Conservation (phyloP, 148 eudicot species). For the Rhododendron kiyosumense region DNA sequence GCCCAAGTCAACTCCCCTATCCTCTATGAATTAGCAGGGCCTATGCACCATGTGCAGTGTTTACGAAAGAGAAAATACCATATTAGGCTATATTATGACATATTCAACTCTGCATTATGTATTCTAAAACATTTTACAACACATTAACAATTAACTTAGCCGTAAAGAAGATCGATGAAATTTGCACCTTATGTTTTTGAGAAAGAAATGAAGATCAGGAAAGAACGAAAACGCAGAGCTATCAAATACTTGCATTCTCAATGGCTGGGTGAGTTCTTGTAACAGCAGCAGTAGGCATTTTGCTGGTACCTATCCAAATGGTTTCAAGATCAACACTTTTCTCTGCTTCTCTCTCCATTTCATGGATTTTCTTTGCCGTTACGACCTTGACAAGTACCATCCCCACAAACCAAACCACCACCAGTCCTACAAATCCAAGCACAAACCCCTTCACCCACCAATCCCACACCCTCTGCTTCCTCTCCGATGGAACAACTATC, state of each 20-base stretch:
- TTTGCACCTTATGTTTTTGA: not conserved
- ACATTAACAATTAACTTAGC: not conserved
- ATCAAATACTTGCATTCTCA: conserved; percentile 18
- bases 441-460: conserved; percentile 13
- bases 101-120: too few species aligned
- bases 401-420: conserved; percentile 13
- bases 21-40: too few species aligned
- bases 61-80: too few species aligned
- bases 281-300: conserved; percentile 35
- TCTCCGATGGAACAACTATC: conserved; percentile 22
- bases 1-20: too few species aligned
- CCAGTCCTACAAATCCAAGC: conserved; percentile 17
- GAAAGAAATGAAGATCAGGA: not conserved
- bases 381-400: conserved; percentile 7
- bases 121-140: too few species aligned
- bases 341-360: conserved; percentile 32
- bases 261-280: conserved; percentile 39
- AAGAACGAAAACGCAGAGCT: not conserved
- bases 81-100: not conserved
- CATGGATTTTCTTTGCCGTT: conserved; percentile 17
- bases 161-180: not conserved
- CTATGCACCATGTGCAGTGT: too few species aligned
- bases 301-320: conserved; percentile 28
- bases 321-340: conserved; percentile 33
- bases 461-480: conserved; percentile 16